phyloP scores from a whole-genome alignment of 164 flowering plant genomes.

The Echeveria elegans region DNA sequence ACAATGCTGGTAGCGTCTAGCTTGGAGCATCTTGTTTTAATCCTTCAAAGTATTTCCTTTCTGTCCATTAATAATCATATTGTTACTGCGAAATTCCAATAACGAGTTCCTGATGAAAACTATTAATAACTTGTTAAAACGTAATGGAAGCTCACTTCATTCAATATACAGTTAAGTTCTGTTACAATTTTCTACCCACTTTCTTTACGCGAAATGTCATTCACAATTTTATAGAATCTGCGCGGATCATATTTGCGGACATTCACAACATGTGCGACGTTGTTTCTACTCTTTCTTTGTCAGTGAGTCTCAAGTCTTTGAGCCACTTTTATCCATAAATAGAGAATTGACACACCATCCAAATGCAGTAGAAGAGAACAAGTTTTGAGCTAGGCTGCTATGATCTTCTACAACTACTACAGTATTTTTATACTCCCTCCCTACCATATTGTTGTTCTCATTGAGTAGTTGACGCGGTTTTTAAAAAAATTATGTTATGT shows the following conservation, averaged over 20 bases:
- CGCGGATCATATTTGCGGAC: conserved; percentile 6
- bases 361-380: not conserved
- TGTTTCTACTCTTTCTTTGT: conserved; percentile 15
- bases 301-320: not conserved
- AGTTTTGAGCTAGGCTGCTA: not conserved
- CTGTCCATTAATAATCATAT: no score
- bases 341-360: not conserved
- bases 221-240: conserved; percentile 19
- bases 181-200: not conserved
- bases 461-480: no score
- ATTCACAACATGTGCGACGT: conserved; percentile 6
- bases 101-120: no score
- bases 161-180: no score
- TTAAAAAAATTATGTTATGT: no score
- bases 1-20: no score
- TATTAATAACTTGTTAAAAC: no score
- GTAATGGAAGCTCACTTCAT: not conserved
- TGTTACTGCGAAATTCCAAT: no score
- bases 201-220: not conserved
- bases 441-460: no score
- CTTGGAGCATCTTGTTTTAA: no score
- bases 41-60: no score
- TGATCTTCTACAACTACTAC: not conserved
- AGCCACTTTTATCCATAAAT: not conserved
- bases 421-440: no score